Evolutionary conservation across 345 rosid species (phyloP), one percentile per base, ranked within the genome.

Genomic region (Limnanthes douglasii): DNA sequence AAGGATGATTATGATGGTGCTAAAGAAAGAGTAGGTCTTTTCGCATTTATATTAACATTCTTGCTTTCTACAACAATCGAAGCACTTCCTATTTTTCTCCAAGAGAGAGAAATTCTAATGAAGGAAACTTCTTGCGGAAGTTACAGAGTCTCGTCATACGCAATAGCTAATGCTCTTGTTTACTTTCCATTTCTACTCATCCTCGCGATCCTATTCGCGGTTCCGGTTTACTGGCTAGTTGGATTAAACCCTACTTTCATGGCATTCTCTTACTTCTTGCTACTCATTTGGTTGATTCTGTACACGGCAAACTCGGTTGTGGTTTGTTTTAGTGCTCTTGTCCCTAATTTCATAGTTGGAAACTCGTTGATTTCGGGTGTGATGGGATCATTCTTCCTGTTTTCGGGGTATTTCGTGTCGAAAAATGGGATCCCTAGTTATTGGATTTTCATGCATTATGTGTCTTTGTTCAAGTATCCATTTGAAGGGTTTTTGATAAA

Each of bases 261-360:
- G 53, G 86, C 92, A 0, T 90, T 90, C 62, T 48, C 58, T 9
- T 72, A 76, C 56, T 90, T 84, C 69, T 1, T 77, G 44, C 39
- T 90, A 21, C 32, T 90, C 1, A 83, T 90, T n/a, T 90, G 98
- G 95, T 51, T 90, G 57, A 70, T 90, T 45, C 92, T 90, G 19
- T 80, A 79, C 68, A 84, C 95, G 1, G 98, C 98, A 10, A 84
- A 90, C 37, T 90, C 98, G 0, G 95, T 88, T 12, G 97, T 88
- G 49, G 86, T 79, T 28, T 88, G 97, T 49, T 73, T 79, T 62
- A 83, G 95, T 37, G 90, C 97, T 19, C 53, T 88, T 16, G 97
- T 72, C 10, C 97, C 97, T 0, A 82, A 79, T 22, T 83, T 88
- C 90, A 83, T 88, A 0, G 73, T 73, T 4, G 97, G 95, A 4